Evolutionary conservation across 352 stramenopile genomes (phyloP), one percentile per base, ranked within the genome.

Genomic region (Phytophthora citrophthora): DNA sequence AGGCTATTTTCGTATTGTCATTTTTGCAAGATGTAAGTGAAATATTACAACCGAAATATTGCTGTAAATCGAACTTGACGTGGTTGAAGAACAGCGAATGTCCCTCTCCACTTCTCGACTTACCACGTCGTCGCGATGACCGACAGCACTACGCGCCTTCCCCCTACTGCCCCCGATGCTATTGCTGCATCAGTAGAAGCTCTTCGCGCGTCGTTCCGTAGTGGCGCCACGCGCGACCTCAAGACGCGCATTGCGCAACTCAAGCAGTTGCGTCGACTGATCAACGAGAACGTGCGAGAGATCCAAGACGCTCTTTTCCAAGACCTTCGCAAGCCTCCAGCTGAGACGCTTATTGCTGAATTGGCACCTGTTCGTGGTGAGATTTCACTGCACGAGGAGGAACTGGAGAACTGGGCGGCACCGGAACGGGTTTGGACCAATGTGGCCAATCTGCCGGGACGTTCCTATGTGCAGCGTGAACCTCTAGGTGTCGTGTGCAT

Each of bases 401-500:
- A 86, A 55, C 54, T 93, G 26, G 61, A 78, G 24, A 70, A 81
- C 39, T 90, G 82, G 79, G 54, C 79, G 29, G 69, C 76, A 36
- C 81, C 86, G 2, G 67, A 83, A 64, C 64, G 70, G 15, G 72
- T 90, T n/a, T 61, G 51, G 62, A 89, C 70, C 43, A 83, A 82
- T 50, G 41, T 90, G 32, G 51, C 61, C 54, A 87, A 81, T 57
- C 60, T 90, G 18, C 80, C 83, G 1, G 73, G 84, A 48, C 51
- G 48, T 23, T 77, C 77, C 50, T 88, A 76, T 48, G 59, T 95
- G 26, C 70, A 86, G 36, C 64, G 68, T 2, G 86, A 94, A 31
- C 83, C 86, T n/a, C 72, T 94, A 20, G 88, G 92, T 47, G 83
- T 95, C 39, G 89, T 94, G 3, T 91, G 83, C 40, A 59, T 97